Percentiles rank a stretch among this genome's conserved stretches.
Evolutionary conservation across 2,329 filamentous ascomycete species (phyloP).

Genomic region (Byssothecium circinans): DNA sequence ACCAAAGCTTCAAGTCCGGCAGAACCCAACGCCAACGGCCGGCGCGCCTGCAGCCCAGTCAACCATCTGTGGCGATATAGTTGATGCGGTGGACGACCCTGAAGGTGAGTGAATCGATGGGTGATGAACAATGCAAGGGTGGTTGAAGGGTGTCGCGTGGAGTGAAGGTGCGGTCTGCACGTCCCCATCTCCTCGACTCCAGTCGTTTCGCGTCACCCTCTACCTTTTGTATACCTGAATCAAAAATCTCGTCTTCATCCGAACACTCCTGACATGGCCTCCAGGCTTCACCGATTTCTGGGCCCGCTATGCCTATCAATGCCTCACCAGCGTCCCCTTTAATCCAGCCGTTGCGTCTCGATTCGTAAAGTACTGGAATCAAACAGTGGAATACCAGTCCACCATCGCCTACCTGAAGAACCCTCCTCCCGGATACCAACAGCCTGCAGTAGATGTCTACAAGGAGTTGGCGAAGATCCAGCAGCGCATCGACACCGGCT

Average conservation of each 20-base stretch:
- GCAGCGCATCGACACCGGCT: constrained; percentile 20
- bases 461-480: constrained; percentile 31
- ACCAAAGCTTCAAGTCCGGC: constrained; percentile 1
- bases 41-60: constrained; percentile 2
- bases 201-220: too few species aligned
- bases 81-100: constrained; percentile 4
- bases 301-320: constrained; percentile 41
- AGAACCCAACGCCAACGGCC: constrained; percentile 1
- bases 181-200: too few species aligned
- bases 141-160: neutral
- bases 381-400: constrained; percentile 50
- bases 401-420: constrained; percentile 47
- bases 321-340: constrained; percentile 51
- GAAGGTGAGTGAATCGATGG: neutral
- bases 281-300: constrained; percentile 5
- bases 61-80: constrained; percentile 7
- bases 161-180: too few species aligned
- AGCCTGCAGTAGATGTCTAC: constrained; percentile 42
- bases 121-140: too few species aligned
- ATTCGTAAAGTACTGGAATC: constrained; percentile 50
- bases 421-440: constrained; percentile 47
- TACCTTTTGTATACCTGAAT: too few species aligned
- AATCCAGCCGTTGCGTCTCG: constrained; percentile 47
- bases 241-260: too few species aligned
- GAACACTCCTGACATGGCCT: neutral